Base-by-base conservation (phyloP, 192 early-diverging fungal genomes). In the Backusella psychrophila region DNA sequence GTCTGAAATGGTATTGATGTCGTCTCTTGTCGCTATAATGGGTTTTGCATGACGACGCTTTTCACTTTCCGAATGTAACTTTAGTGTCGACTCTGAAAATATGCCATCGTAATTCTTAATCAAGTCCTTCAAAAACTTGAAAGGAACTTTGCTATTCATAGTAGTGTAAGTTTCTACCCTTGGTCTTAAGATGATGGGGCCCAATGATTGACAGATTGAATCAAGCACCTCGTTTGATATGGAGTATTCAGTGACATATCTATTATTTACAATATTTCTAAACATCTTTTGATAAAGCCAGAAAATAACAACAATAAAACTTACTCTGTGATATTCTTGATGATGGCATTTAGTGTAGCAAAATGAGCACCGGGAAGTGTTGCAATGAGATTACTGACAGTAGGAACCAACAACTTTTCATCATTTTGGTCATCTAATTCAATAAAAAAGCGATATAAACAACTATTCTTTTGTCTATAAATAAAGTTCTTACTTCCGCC, bases 161-260 rank as follows among this genome's bases (percentile, higher is more conserved):
- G 82, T 87, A 21, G 82, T 77, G 36, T 76, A 75, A 8, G 83
- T 78, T 56, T 85, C 83, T 21, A 80, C 69, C 29, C 81, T 71
- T 6, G 87, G 80, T 36, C 84, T 77, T 67, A 89, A 66, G 39
- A 89, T 69, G n/a, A 87, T 78, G 11, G 82, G 77, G 29, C 88
- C 88, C 70, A 86, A 82, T 1, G 83, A 77, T 39, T 88, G 86
- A 17, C 78, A 69, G 71, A 89, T 70, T 35, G 49, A 79, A 3
- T 69, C 73, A 23, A 82, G 59, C 36, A 80, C 81, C 21, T 69
- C 69, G 26, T 85, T 84, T 52, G 76, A 23, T 9, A 41, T 12
- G 34, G 19, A 41, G n/a, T 34, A 63, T 63, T 63, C 26, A 29
- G 21, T 11, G n/a, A 63, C 26, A 26, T 63, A 63, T 15, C 56